phyloP scores from a whole-genome alignment of 129 eudicot genomes.

The Chrysanthemum seticuspe region DNA sequence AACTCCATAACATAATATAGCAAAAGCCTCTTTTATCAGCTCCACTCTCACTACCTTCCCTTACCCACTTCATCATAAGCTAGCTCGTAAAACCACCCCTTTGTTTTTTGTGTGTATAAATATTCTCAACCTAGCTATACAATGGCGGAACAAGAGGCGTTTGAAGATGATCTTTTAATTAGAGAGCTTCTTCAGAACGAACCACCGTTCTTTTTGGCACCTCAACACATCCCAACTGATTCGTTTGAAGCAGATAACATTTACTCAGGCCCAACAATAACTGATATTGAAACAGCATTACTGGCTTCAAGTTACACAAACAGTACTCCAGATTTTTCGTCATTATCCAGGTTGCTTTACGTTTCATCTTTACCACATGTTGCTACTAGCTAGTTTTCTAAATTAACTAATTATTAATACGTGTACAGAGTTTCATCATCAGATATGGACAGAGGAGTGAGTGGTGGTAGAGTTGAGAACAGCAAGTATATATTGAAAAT shows the following conservation, averaged over 20 bases:
- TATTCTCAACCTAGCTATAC: slow-evolving; percentile 5
- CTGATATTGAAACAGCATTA: slow-evolving; percentile 46
- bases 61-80: slow-evolving; percentile 38
- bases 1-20: slow-evolving; percentile 10
- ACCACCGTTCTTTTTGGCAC: slow-evolving; percentile 34
- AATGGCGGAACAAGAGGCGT: slow-evolving; percentile 50
- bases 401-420: neutral
- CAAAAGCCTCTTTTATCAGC: slow-evolving; percentile 46
- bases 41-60: slow-evolving; percentile 53
- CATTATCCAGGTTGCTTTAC: slow-evolving; percentile 49
- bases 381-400: neutral
- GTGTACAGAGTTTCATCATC: slow-evolving; percentile 40
- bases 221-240: slow-evolving; percentile 28
- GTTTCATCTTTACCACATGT: neutral
- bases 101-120: slow-evolving; percentile 9
- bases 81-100: slow-evolving; percentile 27
- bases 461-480: slow-evolving; percentile 35
- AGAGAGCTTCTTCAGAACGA: slow-evolving; percentile 46
- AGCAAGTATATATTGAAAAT: slow-evolving; percentile 63
- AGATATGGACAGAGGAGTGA: slow-evolving; percentile 47
- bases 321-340: slow-evolving; percentile 26
- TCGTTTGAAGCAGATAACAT: slow-evolving; percentile 17
- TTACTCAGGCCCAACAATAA: slow-evolving; percentile 51
- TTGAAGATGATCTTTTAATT: slow-evolving; percentile 51
- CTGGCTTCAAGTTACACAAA: slow-evolving; percentile 29